phyloP scores from a whole-genome alignment of 1,284 basidiomycete genomes.

The Calocybe gambosa region DNA sequence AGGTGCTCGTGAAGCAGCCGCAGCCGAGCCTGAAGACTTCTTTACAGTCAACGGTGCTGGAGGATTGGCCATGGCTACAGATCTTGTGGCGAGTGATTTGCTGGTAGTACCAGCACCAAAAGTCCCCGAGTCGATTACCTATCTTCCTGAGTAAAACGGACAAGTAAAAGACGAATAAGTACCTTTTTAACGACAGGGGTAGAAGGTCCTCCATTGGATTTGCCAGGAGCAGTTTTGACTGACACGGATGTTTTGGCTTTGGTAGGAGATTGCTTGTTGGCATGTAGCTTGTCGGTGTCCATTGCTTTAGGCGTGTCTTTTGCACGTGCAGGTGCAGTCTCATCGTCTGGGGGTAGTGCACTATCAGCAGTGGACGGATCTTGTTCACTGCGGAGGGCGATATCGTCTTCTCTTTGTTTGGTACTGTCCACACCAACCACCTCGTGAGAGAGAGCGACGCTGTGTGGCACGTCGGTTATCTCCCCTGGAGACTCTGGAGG shows the following conservation, averaged over 20 bases:
- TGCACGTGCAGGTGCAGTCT: not conserved
- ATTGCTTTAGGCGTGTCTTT: constrained; percentile 1
- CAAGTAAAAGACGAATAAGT: constrained; percentile 23
- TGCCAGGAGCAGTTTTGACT: constrained; percentile 35
- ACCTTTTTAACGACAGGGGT: constrained; percentile 65
- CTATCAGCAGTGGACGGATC: constrained; percentile 5
- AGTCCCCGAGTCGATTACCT: constrained; percentile 66
- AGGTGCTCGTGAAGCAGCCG: constrained; percentile 33
- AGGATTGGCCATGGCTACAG: constrained; percentile 27
- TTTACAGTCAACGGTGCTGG: constrained; percentile 36
- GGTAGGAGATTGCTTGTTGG: constrained; percentile 9
- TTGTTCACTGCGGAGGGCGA: constrained; percentile 8
- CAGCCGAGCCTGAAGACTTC: constrained; percentile 40
- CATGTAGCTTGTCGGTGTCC: constrained; percentile 4
- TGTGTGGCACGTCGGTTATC: constrained; percentile 7
- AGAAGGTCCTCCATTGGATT: constrained; percentile 38
- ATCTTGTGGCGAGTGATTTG: constrained; percentile 42
- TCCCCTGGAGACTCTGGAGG: constrained; percentile 5
- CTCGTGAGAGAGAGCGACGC: constrained; percentile 37
- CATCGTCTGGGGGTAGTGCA: constrained; percentile 4
- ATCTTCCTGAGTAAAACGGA: constrained; percentile 4
- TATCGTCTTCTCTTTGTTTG: constrained; percentile 10
- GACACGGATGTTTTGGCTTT: constrained; percentile 20
- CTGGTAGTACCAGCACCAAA: constrained; percentile 49
- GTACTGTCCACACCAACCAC: constrained; percentile 21